Conservation (phyloP, 768 basidiomycete genomes). For the Mycena indigotica region DNA sequence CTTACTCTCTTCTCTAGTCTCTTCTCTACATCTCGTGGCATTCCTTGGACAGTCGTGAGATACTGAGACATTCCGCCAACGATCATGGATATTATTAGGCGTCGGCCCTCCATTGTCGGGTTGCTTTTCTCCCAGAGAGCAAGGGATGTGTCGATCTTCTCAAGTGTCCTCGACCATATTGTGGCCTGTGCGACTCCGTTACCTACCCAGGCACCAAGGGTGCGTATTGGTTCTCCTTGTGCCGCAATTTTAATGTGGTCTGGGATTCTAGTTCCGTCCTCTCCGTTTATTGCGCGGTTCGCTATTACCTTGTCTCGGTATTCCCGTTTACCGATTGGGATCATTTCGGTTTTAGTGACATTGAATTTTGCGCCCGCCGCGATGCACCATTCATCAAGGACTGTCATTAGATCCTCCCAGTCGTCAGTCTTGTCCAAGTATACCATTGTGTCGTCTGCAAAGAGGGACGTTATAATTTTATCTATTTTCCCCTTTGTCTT, state of each 20-base stretch:
- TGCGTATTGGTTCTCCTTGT: constrained; percentile 31
- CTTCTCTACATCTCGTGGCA: background rate
- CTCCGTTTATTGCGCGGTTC: constrained; percentile 5
- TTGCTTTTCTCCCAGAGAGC: constrained; percentile 28
- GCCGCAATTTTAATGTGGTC: constrained; percentile 26
- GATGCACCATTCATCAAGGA: constrained; percentile 41
- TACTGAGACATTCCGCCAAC: background rate
- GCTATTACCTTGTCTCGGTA: constrained; percentile 18
- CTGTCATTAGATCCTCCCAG: constrained; percentile 21
- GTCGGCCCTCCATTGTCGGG: constrained; percentile 33
- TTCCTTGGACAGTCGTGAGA: background rate
- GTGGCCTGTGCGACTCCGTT: constrained; percentile 25
- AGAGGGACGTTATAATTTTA: constrained; percentile 34
- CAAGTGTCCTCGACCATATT: constrained; percentile 31
- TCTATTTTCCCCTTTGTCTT: constrained; percentile 20
- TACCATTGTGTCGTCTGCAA: constrained; percentile 44
- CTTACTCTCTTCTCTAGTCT: background rate
- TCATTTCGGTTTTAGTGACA: constrained; percentile 38
- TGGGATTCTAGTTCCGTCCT: constrained; percentile 15
- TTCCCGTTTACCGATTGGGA: constrained; percentile 33
- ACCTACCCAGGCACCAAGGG: constrained; percentile 37
- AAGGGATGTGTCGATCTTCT: constrained; percentile 28
- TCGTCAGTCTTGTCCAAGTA: constrained; percentile 35
- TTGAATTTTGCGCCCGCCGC: constrained; percentile 47
- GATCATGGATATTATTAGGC: constrained; percentile 29